Base-by-base conservation (phyloP, 202 grass and related monocot species). In the Schoenoplectus triqueter region DNA sequence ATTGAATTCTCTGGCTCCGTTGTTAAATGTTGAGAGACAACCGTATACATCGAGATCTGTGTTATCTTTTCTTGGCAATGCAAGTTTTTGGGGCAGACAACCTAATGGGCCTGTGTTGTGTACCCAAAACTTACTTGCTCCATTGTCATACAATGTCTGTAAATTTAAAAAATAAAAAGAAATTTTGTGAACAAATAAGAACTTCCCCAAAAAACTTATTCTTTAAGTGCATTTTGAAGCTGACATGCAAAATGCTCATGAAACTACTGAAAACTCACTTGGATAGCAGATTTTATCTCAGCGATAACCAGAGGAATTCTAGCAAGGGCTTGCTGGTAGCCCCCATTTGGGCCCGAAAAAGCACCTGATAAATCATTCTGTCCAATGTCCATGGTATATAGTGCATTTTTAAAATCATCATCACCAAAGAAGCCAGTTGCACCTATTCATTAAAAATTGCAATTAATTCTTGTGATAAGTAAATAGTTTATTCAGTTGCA, bases 341-440 rank as follows among this genome's bases (percentile, higher is more conserved):
- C 68, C 17, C 62, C 80, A 52, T 82, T 69, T 54, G 91, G 63
- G 64, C 90, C 22, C 66, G 87, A 31, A 39, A 98, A 86, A 7
- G 92, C 42, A 7, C 15, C 84, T 7, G 86, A 84, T 57, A 98
- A 67, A 84, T 98, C 96, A 14, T 98, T 98, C 20, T 98, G 96
- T 22, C 96, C 96, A 1, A 98, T 95, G 77, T 98, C 96, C 57
- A 98, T 91, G 5, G 86, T 84, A 73, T 92, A 98, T 10, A 98
- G 73, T 64, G 91, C 96, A 47, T 62, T 94, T 47, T 52, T 41
- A 21, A 98, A 92, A 3, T 66, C 91, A 54, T 66, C 6, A 44
- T 81, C 81, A 44, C 90, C 85, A 31, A 95, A 3, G 0, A 88
- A 85, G 19, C 78, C 79, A 17, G 17, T 54, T 50, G 85, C 84